Conservation (phyloP, 108 stramenopile species). For the Pseudonitzschia delicatissima region DNA sequence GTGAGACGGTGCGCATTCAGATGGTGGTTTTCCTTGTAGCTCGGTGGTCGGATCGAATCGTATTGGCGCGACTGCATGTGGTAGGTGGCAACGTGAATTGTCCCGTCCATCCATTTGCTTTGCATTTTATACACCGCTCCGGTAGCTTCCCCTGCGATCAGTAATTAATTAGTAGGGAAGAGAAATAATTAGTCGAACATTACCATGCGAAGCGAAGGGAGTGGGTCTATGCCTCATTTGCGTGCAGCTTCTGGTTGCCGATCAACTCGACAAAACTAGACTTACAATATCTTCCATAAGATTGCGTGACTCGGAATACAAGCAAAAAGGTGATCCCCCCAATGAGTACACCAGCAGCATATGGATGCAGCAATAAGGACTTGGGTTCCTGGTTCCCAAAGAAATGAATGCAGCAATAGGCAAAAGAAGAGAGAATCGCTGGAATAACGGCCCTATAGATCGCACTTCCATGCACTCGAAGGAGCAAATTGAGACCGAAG, state of each 20-base stretch:
- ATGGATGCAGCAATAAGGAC: neutral
- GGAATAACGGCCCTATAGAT: neutral
- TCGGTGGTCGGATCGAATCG: neutral
- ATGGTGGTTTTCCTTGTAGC: neutral
- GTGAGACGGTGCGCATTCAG: neutral
- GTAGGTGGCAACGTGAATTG: neutral
- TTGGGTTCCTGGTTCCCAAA: neutral
- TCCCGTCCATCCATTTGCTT: neutral
- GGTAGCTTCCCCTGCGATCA: neutral
- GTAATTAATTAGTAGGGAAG: neutral
- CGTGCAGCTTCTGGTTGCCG: too few relatives aligned
- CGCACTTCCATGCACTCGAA: neutral
- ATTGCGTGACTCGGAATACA: neutral
- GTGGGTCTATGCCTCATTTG: too few relatives aligned
- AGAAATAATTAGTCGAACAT: too few relatives aligned
- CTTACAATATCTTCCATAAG: neutral
- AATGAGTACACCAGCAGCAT: neutral
- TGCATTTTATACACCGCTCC: neutral
- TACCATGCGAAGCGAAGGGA: too few relatives aligned
- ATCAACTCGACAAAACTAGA: too few relatives aligned
- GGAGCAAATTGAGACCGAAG: neutral
- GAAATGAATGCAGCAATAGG: neutral
- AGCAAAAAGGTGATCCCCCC: neutral
- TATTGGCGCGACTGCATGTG: neutral
- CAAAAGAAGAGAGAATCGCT: neutral